Base-by-base conservation (phyloP, 495 filamentous ascomycete genomes). In the Tuber borchii region DNA sequence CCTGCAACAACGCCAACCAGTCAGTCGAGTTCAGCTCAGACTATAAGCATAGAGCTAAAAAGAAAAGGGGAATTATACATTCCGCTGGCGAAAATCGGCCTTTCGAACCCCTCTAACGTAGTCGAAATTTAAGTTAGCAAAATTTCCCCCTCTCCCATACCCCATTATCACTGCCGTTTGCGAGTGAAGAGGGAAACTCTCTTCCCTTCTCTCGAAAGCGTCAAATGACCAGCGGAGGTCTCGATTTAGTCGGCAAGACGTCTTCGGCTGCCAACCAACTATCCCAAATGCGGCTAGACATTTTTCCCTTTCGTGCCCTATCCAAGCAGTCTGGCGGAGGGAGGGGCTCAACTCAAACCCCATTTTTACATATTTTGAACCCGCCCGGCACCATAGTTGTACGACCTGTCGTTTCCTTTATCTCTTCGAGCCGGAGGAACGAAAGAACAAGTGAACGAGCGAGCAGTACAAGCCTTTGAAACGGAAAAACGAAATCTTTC, bases 141-240 rank as follows among this genome's bases (percentile, higher is more conserved):
- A 16, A 2, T 16, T 16, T 31, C 4, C 12, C 51, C 14, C 51
- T n/a, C 46, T n/a, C 48, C 7, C 51, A 61, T 31, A 6, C 51
- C n/a, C 10, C 2, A 10, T 3, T 16, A 31, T 6, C 51, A 61
- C 14, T 2, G 51, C n/a, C 51, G 51, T 61, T 31, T 31, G 51
- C 76, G 74, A 74, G 48, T 51, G 4, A 77, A 74, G 73, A 75
- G 68, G 71, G 22, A 70, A 68, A 37, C 71, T 69, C 76, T 70
- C 74, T 73, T 56, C 76, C 56, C 74, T 73, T 77, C 74, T 42
- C 56, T 78, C 43, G 74, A 78, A 78, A 78, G 78, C 76, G 73
- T 79, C 78, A 79, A 79, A 75, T 79, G 76, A 79, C 78, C 76
- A 72, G 75, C 70, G 42, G 70, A 31, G 20, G 46, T 79, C 78